phyloP scores from a whole-genome alignment of 345 rosid genomes.

The Dovyalis caffra region DNA sequence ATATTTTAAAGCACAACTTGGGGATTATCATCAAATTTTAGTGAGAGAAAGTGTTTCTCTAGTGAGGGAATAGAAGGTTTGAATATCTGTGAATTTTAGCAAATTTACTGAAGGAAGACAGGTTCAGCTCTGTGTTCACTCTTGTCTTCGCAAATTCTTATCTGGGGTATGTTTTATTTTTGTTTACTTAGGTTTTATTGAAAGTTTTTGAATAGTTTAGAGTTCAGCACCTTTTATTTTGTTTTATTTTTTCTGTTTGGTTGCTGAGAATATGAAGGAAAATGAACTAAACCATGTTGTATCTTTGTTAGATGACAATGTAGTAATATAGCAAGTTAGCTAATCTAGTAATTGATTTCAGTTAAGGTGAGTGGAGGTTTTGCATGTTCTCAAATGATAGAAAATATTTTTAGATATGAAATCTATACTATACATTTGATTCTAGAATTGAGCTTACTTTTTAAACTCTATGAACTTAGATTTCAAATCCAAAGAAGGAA shows the following conservation, averaged over 20 bases:
- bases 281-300: background rate
- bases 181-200: constrained; percentile 5
- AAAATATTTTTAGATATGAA: background rate
- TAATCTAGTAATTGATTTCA: background rate
- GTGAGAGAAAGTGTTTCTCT: background rate
- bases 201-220: background rate
- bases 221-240: background rate
- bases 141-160: constrained; percentile 8
- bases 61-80: background rate
- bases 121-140: constrained; percentile 4
- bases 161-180: constrained; percentile 31
- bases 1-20: background rate
- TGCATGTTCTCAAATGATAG: too few species aligned
- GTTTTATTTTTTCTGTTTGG: constrained; percentile 12
- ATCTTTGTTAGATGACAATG: background rate
- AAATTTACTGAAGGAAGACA: background rate
- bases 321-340: background rate
- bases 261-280: constrained; percentile 10
- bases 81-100: background rate
- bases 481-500: background rate
- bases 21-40: background rate
- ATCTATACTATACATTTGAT: background rate
- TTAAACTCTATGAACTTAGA: background rate
- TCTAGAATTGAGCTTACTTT: background rate
- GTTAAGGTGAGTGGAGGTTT: too few species aligned